Evolutionary conservation across 768 basidiomycete species (phyloP).

Genomic region (Aureoboletus auriporus): DNA sequence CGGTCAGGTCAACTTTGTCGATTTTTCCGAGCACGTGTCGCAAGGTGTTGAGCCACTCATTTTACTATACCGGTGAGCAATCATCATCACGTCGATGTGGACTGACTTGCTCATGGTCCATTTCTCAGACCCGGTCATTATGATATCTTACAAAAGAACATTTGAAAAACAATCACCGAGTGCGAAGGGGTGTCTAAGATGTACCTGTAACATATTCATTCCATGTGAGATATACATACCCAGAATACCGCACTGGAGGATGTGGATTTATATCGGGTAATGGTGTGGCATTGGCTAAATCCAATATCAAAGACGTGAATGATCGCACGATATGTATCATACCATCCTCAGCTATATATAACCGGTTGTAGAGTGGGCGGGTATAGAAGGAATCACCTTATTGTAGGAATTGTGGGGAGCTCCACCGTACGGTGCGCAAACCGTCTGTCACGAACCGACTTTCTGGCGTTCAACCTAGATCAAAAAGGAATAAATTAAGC

Average conservation of each 20-base stretch:
- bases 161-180: slow-evolving; percentile 2
- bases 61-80: slow-evolving; percentile 68
- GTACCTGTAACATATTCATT: neutral
- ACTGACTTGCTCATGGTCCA: neutral
- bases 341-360: no score
- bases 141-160: slow-evolving; percentile 49
- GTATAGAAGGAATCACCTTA: neutral
- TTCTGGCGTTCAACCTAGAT: neutral
- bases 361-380: no score
- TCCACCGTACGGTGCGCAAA: neutral
- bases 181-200: neutral
- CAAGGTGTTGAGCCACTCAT: slow-evolving; percentile 49
- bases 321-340: no score
- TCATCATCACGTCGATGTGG: neutral
- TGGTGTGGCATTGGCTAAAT: no score
- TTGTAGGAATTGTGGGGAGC: neutral
- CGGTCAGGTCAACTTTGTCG: slow-evolving; percentile 62
- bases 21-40: slow-evolving; percentile 51
- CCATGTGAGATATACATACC: slow-evolving; percentile 14
- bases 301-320: no score
- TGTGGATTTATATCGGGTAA: no score
- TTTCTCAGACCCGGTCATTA: slow-evolving; percentile 77
- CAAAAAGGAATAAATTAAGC: neutral
- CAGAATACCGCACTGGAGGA: neutral
- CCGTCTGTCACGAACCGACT: neutral